Evolutionary conservation across 2,329 filamentous ascomycete genomes (phyloP).

Genomic region (Arthrobotrys sphaeroides): DNA sequence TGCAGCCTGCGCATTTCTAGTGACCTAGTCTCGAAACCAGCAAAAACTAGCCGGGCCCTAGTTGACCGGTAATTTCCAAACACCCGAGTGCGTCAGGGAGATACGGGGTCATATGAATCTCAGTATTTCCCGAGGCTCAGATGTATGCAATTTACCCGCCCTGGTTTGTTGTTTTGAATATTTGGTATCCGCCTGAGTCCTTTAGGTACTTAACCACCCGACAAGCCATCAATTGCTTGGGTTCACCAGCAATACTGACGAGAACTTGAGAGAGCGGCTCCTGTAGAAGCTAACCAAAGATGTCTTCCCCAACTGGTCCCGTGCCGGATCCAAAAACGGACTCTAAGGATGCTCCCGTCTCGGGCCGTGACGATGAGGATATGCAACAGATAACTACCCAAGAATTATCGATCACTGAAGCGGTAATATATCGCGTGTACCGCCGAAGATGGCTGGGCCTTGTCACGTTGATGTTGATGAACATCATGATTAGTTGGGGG

Average conservation of each 20-base stretch:
- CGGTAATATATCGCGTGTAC: conserved; percentile 70
- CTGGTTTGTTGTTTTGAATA: background rate
- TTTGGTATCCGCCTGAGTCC: too few species aligned
- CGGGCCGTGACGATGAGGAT: background rate
- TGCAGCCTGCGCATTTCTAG: too few species aligned
- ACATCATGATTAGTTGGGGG: conserved; percentile 94
- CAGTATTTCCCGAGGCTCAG: background rate
- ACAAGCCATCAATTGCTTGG: background rate
- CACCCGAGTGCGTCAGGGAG: background rate
- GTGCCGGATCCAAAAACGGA: background rate
- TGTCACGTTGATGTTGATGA: conserved; percentile 82
- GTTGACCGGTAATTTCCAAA: too few species aligned
- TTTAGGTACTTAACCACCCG: too few species aligned
- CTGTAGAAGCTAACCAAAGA: background rate
- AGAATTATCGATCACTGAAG: background rate
- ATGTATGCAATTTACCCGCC: conserved; percentile 2
- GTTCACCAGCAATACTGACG: background rate
- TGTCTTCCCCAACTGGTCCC: background rate
- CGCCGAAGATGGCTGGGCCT: conserved; percentile 90
- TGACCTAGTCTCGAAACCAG: too few species aligned
- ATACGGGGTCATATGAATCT: background rate
- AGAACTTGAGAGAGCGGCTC: background rate
- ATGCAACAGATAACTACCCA: conserved; percentile 1
- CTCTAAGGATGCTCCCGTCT: background rate
- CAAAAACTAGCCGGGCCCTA: too few species aligned